phyloP scores from a whole-genome alignment of 306 rosid genomes.

The Hippophae gyantsensis region DNA sequence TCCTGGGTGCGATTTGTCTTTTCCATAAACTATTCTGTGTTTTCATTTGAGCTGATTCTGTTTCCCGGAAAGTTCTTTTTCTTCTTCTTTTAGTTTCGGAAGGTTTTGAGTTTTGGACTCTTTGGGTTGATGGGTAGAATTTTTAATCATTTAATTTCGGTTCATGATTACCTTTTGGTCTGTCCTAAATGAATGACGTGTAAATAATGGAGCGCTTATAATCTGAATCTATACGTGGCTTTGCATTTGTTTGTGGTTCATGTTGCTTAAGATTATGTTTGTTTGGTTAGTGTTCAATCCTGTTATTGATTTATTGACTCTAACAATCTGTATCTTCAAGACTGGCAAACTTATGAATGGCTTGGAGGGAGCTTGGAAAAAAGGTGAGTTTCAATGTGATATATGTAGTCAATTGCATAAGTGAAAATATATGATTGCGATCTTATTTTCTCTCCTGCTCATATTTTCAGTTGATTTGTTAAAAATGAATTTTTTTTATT shows the following conservation, averaged over 20 bases:
- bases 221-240: neutral
- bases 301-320: neutral
- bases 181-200: neutral
- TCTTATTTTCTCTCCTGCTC: too few species aligned
- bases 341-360: constrained; percentile 61
- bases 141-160: neutral
- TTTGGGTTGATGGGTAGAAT: too few species aligned
- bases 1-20: too few species aligned
- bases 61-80: too few species aligned
- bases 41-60: too few species aligned
- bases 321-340: constrained; percentile 20
- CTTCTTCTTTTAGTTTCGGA: too few species aligned
- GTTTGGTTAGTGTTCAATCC: constrained; percentile 1
- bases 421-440: neutral
- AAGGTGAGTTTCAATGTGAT: constrained; percentile 31
- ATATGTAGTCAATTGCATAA: neutral
- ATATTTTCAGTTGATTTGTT: neutral
- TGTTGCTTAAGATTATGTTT: neutral
- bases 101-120: too few species aligned
- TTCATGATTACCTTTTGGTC: neutral
- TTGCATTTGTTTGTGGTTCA: neutral
- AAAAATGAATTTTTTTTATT: neutral
- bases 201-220: neutral
- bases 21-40: too few species aligned
- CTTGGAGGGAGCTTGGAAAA: constrained; percentile 63